Evolutionary conservation across 345 rosid genomes (phyloP), one percentile per base, ranked within the genome.

Genomic region (Syzygium aromaticum): DNA sequence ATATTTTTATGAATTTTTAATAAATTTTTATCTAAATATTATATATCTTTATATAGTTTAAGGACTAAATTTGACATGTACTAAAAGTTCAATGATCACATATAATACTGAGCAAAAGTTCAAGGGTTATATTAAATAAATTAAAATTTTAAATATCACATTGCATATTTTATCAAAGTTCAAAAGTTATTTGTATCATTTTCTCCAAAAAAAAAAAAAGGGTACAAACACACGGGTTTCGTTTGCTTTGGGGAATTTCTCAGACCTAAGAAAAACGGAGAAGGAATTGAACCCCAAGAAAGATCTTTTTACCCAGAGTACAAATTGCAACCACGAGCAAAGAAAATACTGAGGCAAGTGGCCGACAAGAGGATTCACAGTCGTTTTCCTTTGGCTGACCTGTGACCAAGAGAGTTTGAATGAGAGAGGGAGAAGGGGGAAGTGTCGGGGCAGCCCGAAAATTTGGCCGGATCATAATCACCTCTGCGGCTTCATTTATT

Each of bases 211-310:
- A 54, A 54, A 54, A 54, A 21, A 23, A 54, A 54, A 54, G 59
- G 5, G 85, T 3, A 11, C 77, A 16, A 6, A 8, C 43, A 15
- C 43, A 16, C 43, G 43, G 43, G 12, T 16, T 30, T 64, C 78
- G 8, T 64, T 30, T 30, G 23, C 43, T 7, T 16, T 2, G 43
- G 43, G 43, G 22, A 33, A 64, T 2, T 19, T 8, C 12, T 30
- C 2, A 2, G 43, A 16, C 30, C 6, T 0, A 2, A 7, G 22
- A 30, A 64, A 30, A 16, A 30, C 3, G 17, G 0, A 16, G 43
- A 17, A 30, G 78, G 43, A 16, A 30, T 0, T 30, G 11, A 30
- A 30, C 77, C 77, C 22, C 3, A 64, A 61, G 19, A 17, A 15
- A 30, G 77, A 7, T 57, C 64, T 57, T 25, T 53, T 11, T 22